Evolutionary conservation across 352 stramenopile genomes (phyloP), one percentile per base, ranked within the genome.

Genomic region (Globisporangium abappressorium): DNA sequence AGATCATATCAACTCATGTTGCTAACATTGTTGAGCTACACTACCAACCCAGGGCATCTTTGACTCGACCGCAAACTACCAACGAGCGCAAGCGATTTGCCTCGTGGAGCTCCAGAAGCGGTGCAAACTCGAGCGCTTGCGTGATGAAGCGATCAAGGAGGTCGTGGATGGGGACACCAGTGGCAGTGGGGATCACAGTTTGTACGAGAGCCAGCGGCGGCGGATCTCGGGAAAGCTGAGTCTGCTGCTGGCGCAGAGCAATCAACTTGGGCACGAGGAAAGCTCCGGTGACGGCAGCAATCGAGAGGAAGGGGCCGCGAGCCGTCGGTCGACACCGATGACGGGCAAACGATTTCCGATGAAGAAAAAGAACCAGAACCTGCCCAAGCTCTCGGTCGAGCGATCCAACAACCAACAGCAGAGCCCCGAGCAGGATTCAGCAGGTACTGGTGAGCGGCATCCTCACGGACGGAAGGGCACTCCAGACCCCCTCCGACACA

Each of bases 61-160:
- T 43, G 86, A 90, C 55, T 65, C 79, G 14, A 63, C 69, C 7
- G 80, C 81, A 2, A 94, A 93, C 28, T 69, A 75, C 11, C 79
- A 89, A 47, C 79, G 84, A 0, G 85, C 84, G 0, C 85, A 92
- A 34, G 76, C 82, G 12, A 69, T 94, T 26, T 91, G 82, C 49
- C 74, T 94, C 22, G 84, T 92, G 2, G 82, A 91, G 59, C 70
- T 92, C 30, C 81, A 91, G 68, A 86, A 81, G 15, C 68, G 73
- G 2, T 92, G 82, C 72, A 82, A 80, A 24, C 70, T 94, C 7
- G 81, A 92, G 22, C 73, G 73, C 30, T 66, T 94, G 54, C 80
- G 84, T 6, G 80, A 90, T 36, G 79, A 92, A 58, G 82, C 84
- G 0, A 79, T 91, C 57, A 58, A 69, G 34, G 82, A 92, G 59